Evolutionary conservation across 306 rosid genomes (phyloP), one percentile per base, ranked within the genome.

Genomic region (Boehmeria nivea): DNA sequence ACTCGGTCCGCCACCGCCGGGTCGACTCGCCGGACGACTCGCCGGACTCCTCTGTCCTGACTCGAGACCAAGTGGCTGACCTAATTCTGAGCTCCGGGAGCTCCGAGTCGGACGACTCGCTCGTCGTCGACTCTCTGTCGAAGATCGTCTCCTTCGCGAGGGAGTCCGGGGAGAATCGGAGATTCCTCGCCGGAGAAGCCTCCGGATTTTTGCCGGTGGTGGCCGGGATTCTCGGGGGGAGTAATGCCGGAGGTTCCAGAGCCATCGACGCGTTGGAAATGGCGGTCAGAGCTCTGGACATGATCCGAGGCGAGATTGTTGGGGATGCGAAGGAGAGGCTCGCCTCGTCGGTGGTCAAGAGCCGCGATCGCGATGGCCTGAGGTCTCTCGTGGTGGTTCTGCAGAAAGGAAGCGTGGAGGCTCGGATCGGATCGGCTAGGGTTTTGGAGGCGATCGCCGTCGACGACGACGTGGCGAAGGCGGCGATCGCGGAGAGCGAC

Each of bases 111-210:
- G 42, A 5, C 12, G 46, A 8, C 3, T 19, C 51, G 17, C 4
- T 40, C 10, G 16, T 40, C 4, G 8, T 33, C 21, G 81, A 73
- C 14, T 82, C 82, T 10, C 59, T 91, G 0, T 12, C 67, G 6
- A 71, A 60, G 60, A 82, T 87, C 23, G 45, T 68, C 0, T 53
- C 59, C 14, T 87, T 87, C 65, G 95, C 86, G 0, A 54, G 60
- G n/a, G 76, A 84, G 48, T 82, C 87, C 12, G 81, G 69, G 7
- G 81, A 75, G 19, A 91, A 91, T 24, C 71, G 80, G 39, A 74
- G 70, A 65, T 75, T 82, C 22, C 84, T 91, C 2, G 74, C 73
- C 0, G 66, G 61, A 57, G 45, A 40, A 40, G 26, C 62, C 6
- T 82, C 69, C 56, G 83, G 79, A 6, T 68, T 91, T 45, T 61